phyloP scores from a whole-genome alignment of 106 monocot species.

The Alisma plantagoaquatica region DNA sequence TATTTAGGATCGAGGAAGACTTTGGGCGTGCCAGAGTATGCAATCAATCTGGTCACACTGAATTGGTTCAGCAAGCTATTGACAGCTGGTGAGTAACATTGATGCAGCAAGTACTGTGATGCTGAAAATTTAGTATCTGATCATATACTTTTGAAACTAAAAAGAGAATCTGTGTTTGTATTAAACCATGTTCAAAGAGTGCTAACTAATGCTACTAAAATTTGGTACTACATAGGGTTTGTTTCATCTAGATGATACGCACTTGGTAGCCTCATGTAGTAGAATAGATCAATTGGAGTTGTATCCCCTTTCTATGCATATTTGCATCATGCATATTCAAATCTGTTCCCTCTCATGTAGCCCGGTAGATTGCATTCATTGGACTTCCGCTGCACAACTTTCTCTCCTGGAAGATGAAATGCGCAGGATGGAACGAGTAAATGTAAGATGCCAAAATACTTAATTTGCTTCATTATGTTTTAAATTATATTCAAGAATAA shows the following conservation, averaged over 20 bases:
- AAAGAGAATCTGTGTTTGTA: no score
- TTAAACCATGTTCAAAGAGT: no score
- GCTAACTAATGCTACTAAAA: no score
- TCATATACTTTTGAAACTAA: no score
- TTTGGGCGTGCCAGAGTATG: constrained; percentile 90
- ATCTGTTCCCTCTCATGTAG: constrained; percentile 23
- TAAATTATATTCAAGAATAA: no score
- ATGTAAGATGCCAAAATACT: constrained; percentile 65
- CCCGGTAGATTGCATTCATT: constrained; percentile 97
- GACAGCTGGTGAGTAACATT: constrained; percentile 85
- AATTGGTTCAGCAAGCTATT: constrained; percentile 78
- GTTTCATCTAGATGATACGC: no score
- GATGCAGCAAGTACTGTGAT: no score
- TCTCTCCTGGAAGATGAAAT: constrained; percentile 99
- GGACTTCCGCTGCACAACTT: constrained; percentile 96
- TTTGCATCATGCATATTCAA: no score
- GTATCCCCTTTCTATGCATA: background rate
- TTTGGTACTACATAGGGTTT: no score
- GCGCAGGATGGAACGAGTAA: constrained; percentile 92
- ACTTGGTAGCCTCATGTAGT: no score
- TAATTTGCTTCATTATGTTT: no score
- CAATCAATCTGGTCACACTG: constrained; percentile 58
- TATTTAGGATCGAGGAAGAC: constrained; percentile 86
- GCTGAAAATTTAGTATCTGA: background rate
- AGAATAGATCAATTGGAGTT: no score